Base-by-base conservation (phyloP, 1,284 basidiomycete genomes). In the Caloboletus firmus region DNA sequence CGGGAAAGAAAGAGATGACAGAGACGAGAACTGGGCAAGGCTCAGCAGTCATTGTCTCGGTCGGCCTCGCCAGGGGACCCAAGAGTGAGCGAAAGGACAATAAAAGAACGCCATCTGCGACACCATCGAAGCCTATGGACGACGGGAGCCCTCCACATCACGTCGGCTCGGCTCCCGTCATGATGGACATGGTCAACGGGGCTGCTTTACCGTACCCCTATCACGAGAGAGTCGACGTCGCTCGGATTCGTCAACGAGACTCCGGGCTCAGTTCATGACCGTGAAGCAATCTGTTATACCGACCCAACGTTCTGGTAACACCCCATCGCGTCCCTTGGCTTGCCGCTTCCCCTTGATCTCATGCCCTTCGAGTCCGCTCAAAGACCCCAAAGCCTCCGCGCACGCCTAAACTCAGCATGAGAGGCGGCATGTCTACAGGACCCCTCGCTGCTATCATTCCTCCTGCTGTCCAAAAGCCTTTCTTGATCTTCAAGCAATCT, bases 401-500 rank as follows among this genome's bases (percentile, higher is more conserved):
- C 54, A 72, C 75, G 0, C 80, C 81, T 0, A 85, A 84, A 65
- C 76, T 78, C 4, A 74, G 78, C 0, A 59, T 73, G 79, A 52
- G 83, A 90, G 61, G 68, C 79, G 6, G 82, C 79, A 45, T 90
- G 87, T 67, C 74, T 90, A 15, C 79, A 80, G 15, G 76, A 78
- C 45, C 89, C 28, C 74, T 90, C 12, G 84, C 87, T 0, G 87
- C 90, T 55, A 75, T 85, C 35, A 68, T 60, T 35, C 72, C 72
- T 37, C 66, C 69, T 1, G 64, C 66, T 4, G 50, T 62, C 15
- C 64, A 62, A 3, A 71, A 74, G 52, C 76, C 79, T 4, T 78
- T 83, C 55, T 69, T 74, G 4, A 69, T 83, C 40, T 76, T 84
- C 60, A 75, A 71, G 56, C 70, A 70, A 24, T 66, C 72, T 41